phyloP scores from a whole-genome alignment of 176 grass and related monocot genomes.

The Oryza glumipatula region DNA sequence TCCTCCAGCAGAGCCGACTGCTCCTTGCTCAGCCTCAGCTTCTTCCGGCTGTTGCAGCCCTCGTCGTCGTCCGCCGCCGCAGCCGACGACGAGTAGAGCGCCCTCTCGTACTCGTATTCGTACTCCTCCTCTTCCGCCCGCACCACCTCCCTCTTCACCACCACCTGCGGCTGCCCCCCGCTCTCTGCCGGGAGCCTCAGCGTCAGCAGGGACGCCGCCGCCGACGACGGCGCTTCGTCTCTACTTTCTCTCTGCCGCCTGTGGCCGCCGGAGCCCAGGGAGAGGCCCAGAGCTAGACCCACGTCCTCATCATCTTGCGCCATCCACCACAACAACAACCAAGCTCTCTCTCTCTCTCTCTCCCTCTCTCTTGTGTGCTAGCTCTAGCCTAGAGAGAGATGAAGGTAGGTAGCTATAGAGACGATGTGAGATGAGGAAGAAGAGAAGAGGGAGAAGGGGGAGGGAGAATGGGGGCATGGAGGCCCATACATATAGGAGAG shows the following conservation, averaged over 20 bases:
- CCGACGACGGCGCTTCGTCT: too few relatives aligned
- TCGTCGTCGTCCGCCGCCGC: slow-evolving; percentile 39
- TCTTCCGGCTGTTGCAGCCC: slow-evolving; percentile 69
- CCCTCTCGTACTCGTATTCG: slow-evolving; percentile 31
- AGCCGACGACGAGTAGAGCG: slow-evolving; percentile 33
- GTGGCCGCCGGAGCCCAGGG: slow-evolving; percentile 41
- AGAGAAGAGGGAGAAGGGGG: slow-evolving; percentile 37
- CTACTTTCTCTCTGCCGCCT: background rate
- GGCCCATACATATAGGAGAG: slow-evolving; percentile 45
- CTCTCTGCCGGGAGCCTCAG: slow-evolving; percentile 59
- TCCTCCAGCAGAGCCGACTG: slow-evolving; percentile 82
- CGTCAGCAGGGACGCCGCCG: slow-evolving; percentile 48
- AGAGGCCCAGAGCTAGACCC: slow-evolving; percentile 63
- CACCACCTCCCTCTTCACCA: slow-evolving; percentile 45
- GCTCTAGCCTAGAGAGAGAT: background rate
- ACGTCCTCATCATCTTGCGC: slow-evolving; percentile 50
- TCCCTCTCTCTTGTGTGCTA: too few relatives aligned
- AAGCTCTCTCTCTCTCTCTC: too few relatives aligned
- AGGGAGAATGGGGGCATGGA: slow-evolving; percentile 37
- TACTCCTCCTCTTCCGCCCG: slow-evolving; percentile 43
- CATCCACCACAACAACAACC: slow-evolving; percentile 11
- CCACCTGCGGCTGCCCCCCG: slow-evolving; percentile 11
- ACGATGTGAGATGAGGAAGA: background rate
- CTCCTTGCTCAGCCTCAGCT: slow-evolving; percentile 83
- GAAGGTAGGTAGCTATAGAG: background rate